Evolutionary conservation across 176 grass and related monocot species (phyloP), one percentile per base, ranked within the genome.

Genomic region (Ensete glaucum): DNA sequence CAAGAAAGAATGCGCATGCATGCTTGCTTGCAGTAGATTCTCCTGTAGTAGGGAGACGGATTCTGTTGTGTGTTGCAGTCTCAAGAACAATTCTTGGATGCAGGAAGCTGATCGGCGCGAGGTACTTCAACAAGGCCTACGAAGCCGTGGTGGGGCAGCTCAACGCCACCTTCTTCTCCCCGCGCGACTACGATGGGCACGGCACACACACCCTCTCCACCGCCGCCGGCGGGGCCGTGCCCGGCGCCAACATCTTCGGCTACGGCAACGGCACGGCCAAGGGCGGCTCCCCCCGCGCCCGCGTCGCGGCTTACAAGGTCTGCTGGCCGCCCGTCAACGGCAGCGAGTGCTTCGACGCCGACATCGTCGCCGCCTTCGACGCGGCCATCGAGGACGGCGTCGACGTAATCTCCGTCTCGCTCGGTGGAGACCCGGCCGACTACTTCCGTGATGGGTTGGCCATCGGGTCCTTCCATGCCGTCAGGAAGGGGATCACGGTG

Each of bases 261-360:
- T 25, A 64, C 57, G 60, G 59, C 58, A 64, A 52, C 11, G 75
- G 75, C 58, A 77, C 29, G 14, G 75, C 75, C 49, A 77, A 65
- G 20, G 75, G 75, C 27, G 75, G 75, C 48, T 23, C 75, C 19
- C 75, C 75, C n/a, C 34, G 59, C 2, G 60, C 75, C 5, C 75
- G 75, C 12, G 75, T 77, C 9, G 75, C 60, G 9, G n/a, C 75
- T 20, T 77, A 77, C 43, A 77, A 77, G 60, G 75, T 77, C 12
- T 77, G 75, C 75, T 77, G 75, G 75, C 75, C 75, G 43, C 75
- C 75, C 17, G n/a, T 77, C 59, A 22, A 49, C 58, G 75, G 60
- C 0, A 53, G 10, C 75, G 59, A 77, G 75, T 77, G 75, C 48
- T 11, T 11, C 60, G 75, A 65, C 6, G 57, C 20, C 10, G 75